A percentile compares a stretch with the other conserved stretches of the same genome.
Evolutionary conservation across 75 land plant species (phyloP).

Genomic region (Sequoiadendron giganteum): DNA sequence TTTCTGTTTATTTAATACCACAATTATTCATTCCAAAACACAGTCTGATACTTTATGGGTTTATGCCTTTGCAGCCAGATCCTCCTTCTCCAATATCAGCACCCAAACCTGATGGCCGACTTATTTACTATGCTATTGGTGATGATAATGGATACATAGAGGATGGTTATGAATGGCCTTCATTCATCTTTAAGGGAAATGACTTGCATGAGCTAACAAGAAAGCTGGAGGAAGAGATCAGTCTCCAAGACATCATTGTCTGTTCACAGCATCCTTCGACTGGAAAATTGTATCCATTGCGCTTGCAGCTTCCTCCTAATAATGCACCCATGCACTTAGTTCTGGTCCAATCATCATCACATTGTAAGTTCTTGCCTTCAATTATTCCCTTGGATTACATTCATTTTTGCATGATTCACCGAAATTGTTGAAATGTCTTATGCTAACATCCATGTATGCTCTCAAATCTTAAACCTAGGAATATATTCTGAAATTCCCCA

Average conservation of each 20-base stretch:
- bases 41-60: background rate
- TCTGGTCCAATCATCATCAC: constrained; percentile 51
- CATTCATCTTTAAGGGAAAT: constrained; percentile 62
- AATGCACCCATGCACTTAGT: constrained; percentile 77
- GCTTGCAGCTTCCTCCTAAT: constrained; percentile 88
- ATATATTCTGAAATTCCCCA: background rate
- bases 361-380: constrained; percentile 37
- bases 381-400: background rate
- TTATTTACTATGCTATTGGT: constrained; percentile 64
- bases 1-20: background rate
- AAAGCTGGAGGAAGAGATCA: constrained; percentile 60
- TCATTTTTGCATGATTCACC: background rate
- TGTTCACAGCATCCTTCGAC: constrained; percentile 61
- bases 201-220: constrained; percentile 52
- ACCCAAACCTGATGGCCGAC: constrained; percentile 66
- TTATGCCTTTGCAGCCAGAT: background rate
- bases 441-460: background rate
- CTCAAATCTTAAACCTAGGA: background rate
- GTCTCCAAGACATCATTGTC: constrained; percentile 54
- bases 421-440: background rate
- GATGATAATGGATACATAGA: constrained; percentile 60
- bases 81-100: constrained; percentile 17
- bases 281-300: constrained; percentile 70
- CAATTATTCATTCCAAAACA: background rate
- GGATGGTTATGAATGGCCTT: constrained; percentile 38